These are phyloP conservation scores for Herpetomonas samuelpessoai DNA, from an alignment of 208 protist genomes.

Conservation along the genomic window DNA sequence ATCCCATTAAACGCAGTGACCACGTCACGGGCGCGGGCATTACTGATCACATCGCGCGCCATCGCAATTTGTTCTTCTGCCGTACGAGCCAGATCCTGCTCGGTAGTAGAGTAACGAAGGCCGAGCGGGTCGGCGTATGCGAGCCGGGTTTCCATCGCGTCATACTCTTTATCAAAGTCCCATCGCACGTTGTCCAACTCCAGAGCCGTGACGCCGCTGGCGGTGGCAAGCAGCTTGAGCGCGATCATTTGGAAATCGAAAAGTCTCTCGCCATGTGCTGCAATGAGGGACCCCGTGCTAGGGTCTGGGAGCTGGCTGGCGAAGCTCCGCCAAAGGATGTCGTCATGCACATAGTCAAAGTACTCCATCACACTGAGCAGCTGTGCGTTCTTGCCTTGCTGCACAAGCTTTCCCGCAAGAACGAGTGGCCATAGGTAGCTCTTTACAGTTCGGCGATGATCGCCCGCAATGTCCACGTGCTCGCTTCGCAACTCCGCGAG, in stretches of 20 bases:
- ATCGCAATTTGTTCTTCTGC: neutral
- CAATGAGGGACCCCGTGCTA: too few species aligned
- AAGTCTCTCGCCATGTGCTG: neutral
- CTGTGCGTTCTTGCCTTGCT: constrained; percentile 1
- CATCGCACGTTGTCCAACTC: constrained; percentile 17
- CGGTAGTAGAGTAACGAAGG: constrained; percentile 18
- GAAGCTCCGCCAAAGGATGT: neutral
- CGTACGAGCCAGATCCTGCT: neutral
- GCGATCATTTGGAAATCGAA: constrained; percentile 12
- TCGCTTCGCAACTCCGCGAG: neutral
- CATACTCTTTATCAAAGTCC: constrained; percentile 20
- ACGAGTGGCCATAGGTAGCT: constrained; percentile 8
- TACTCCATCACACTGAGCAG: neutral
- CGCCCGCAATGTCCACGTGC: neutral
- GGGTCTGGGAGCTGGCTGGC: constrained; percentile 1
- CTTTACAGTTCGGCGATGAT: neutral
- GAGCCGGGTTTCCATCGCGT: constrained; percentile 15
- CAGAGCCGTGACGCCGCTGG: neutral
- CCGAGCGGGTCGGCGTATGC: constrained; percentile 15
- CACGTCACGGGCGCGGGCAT: neutral
- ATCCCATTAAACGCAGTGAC: neutral
- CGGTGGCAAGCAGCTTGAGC: constrained; percentile 2
- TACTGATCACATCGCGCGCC: constrained; percentile 5
- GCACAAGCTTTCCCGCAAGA: neutral
- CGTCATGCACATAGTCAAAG: neutral